These are phyloP conservation scores for Phytophthora syringae DNA, from an alignment of 352 stramenopile genomes.

Conservation along the genomic window DNA sequence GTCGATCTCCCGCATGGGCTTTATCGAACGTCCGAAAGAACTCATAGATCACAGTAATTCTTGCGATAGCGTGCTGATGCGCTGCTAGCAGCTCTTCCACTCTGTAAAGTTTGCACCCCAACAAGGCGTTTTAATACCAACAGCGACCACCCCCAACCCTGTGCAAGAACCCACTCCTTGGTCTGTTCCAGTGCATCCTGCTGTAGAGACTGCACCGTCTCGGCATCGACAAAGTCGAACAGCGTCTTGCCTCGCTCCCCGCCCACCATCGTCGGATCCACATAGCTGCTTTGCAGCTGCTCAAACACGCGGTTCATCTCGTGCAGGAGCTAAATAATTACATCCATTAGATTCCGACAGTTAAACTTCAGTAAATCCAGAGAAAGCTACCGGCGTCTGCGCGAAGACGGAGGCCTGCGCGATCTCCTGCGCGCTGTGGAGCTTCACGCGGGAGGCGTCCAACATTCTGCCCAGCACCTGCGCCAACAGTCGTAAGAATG, in stretches of 20 bases:
- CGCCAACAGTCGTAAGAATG: no score
- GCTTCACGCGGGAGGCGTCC: constrained; percentile 62
- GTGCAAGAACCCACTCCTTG: constrained; percentile 73
- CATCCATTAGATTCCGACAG: not conserved
- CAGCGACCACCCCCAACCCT: no score
- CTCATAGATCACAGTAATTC: constrained; percentile 64
- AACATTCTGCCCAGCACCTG: constrained; percentile 76
- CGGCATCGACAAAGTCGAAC: constrained; percentile 86
- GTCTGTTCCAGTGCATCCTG: constrained; percentile 76
- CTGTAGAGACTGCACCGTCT: constrained; percentile 81
- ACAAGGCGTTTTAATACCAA: no score
- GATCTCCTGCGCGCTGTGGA: constrained; percentile 56
- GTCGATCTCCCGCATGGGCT: constrained; percentile 41
- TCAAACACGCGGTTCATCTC: constrained; percentile 83
- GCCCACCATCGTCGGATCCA: constrained; percentile 63
- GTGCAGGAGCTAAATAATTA: constrained; percentile 52
- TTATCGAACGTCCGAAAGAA: constrained; percentile 74
- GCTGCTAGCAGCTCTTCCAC: constrained; percentile 71
- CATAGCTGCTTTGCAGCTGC: constrained; percentile 52
- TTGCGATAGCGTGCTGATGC: constrained; percentile 68
- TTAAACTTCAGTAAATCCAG: no score
- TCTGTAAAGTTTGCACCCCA: constrained; percentile 45
- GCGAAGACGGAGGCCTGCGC: constrained; percentile 62
- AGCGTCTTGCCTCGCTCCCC: constrained; percentile 73
- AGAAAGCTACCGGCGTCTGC: constrained; percentile 51